Base-by-base conservation (phyloP, 306 rosid genomes). In the Oemleria cerasiformis region DNA sequence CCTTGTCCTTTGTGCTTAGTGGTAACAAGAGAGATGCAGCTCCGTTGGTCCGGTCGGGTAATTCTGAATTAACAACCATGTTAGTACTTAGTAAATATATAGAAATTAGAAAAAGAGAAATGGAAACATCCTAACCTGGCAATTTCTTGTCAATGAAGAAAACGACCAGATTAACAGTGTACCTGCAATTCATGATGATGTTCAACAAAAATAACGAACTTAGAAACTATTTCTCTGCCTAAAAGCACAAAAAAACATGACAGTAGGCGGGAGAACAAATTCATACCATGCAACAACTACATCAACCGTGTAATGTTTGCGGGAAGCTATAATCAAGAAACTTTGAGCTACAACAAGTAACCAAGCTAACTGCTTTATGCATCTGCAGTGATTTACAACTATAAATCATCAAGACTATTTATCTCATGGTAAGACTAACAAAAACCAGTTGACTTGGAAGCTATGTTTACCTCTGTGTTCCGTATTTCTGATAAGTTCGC, bases 261-360 rank as follows among this genome's bases (percentile, higher is more conserved):
- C 17, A 49, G 30, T 20, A 39, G 21, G 68, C 25, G 68, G 17
- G 68, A 20, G 68, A 44, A 67, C 17, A 62, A 38, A 40, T 73
- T 64, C 78, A 77, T 84, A 94, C 99, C 99, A 95, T 63, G 99
- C 99, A 39, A 95, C 99, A 73, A 95, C 96, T 21, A 95, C 81
- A n/a, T 95, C 99, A 56, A 95, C 99, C 0, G 99, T 86, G 85
- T 95, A 95, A 92, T 95, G 99, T 76, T 95, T 95, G 77, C 96
- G 99, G 42, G 99, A 91, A 45, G 99, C 99, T 67, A 95, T 87
- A 41, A 95, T 95, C 86, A 95, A 81, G 70, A 95, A 81, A 75
- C 97, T 91, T 82, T 86, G 99, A 81, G 80, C 77, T 58, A 88
- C 85, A 48, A 92, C 99, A 57, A 95, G 96, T 65, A 85, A 63